phyloP scores from a whole-genome alignment of 2,329 filamentous ascomycete species.

The Podosphaera xanthii region DNA sequence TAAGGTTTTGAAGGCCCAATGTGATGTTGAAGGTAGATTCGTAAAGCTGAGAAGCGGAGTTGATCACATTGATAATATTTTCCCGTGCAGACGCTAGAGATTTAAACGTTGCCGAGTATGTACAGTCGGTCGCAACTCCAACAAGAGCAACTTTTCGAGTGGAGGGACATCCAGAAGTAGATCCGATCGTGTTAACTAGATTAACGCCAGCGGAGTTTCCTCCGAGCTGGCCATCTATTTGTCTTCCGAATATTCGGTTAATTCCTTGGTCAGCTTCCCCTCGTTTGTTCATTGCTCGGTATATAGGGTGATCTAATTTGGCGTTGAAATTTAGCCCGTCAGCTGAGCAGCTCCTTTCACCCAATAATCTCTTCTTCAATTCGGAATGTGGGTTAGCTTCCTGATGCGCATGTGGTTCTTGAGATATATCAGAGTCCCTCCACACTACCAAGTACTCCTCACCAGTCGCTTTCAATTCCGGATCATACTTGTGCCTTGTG shows the following conservation, averaged over 20 bases:
- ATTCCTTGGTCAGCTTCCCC: conserved; percentile 36
- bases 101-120: conserved; percentile 54
- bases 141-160: conserved; percentile 83
- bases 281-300: conserved; percentile 22
- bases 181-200: conserved; percentile 55
- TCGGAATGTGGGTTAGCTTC: conserved; percentile 27
- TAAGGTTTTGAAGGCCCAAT: conserved; percentile 67
- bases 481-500: conserved; percentile 51
- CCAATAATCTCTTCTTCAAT: conserved; percentile 11
- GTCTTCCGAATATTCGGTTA: conserved; percentile 46
- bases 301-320: conserved; percentile 47
- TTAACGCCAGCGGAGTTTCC: conserved; percentile 67
- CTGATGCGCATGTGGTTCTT: conserved; percentile 16
- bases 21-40: conserved; percentile 89
- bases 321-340: conserved; percentile 63
- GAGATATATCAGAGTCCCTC: conserved; percentile 62
- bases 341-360: conserved; percentile 37
- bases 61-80: conserved; percentile 68
- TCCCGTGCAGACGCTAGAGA: conserved; percentile 36
- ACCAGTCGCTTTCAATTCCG: conserved; percentile 25
- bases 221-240: conserved; percentile 44
- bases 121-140: conserved; percentile 83
- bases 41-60: conserved; percentile 67
- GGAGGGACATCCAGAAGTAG: conserved; percentile 59
- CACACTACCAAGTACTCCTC: conserved; percentile 76